phyloP scores from a whole-genome alignment of 1,284 basidiomycete species.

The Ganoderma leucocontextum region DNA sequence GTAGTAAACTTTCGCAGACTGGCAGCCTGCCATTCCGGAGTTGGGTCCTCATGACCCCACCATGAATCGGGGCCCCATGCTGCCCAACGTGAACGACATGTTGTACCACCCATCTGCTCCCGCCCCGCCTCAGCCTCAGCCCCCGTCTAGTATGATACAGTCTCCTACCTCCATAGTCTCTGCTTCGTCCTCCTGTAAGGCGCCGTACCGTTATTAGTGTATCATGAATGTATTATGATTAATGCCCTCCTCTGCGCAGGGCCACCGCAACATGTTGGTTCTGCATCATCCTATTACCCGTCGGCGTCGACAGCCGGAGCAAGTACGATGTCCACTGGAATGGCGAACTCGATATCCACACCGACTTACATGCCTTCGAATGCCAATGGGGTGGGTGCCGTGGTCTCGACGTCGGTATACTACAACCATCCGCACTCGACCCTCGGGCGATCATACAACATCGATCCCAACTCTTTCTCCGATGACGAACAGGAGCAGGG shows the following conservation, averaged over 20 bases:
- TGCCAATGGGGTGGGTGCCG: background rate
- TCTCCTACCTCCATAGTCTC: conserved; percentile 47
- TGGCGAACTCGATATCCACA: conserved; percentile 27
- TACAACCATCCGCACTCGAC: conserved; percentile 32
- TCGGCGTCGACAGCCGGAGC: conserved; percentile 25
- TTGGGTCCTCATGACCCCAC: conserved; percentile 46
- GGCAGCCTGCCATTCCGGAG: conserved; percentile 48
- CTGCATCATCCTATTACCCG: conserved; percentile 32
- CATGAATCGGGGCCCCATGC: conserved; percentile 46
- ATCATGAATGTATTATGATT: conserved; percentile 75
- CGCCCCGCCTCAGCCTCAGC: conserved; percentile 37
- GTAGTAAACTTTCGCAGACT: conserved; percentile 44
- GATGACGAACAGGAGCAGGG: conserved; percentile 36
- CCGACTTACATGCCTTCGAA: conserved; percentile 25
- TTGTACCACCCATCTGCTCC: conserved; percentile 45
- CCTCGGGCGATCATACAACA: conserved; percentile 39
- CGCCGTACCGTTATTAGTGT: conserved; percentile 73
- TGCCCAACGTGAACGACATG: conserved; percentile 48
- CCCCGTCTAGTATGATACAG: conserved; percentile 46
- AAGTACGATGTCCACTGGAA: conserved; percentile 27
- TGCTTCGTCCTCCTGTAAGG: conserved; percentile 64
- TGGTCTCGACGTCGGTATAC: conserved; percentile 12
- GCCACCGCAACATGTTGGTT: conserved; percentile 43
- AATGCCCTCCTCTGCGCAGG: conserved; percentile 68
- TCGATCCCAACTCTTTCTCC: conserved; percentile 26